Evolutionary conservation across 768 basidiomycete species (phyloP).

Genomic region (Lyophyllum shimeji): DNA sequence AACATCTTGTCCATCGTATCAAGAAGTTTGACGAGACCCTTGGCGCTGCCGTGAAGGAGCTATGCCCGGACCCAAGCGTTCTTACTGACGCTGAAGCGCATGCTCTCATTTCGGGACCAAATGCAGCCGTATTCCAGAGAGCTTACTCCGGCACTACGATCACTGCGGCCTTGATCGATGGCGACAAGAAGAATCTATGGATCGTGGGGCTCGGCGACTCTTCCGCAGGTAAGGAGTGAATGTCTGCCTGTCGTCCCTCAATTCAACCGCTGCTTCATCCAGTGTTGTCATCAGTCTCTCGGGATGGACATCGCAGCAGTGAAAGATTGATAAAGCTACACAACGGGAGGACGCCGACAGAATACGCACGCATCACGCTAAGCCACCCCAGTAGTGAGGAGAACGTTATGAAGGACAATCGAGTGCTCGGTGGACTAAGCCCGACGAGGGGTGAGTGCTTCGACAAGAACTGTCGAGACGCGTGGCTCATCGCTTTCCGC

Average conservation of each 20-base stretch:
- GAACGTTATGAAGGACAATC: not conserved
- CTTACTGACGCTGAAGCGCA: not conserved
- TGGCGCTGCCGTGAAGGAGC: not conserved
- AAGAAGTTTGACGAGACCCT: not conserved
- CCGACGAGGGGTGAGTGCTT: not conserved
- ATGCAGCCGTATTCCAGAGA: not conserved
- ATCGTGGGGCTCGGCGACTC: constrained; percentile 4
- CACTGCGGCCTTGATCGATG: constrained; percentile 1
- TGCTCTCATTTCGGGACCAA: not conserved
- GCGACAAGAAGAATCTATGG: not conserved
- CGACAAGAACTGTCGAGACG: not conserved
- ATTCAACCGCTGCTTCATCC: not conserved
- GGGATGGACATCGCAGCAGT: not conserved
- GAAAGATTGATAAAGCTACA: not conserved
- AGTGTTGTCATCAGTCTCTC: not conserved
- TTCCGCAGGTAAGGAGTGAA: not conserved
- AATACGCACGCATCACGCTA: not conserved
- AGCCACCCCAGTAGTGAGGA: not conserved
- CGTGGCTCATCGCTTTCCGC: not conserved
- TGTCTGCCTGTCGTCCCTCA: not conserved
- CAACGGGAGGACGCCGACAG: not conserved
- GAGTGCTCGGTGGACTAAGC: not conserved
- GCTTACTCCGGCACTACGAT: not conserved
- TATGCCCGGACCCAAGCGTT: not conserved
- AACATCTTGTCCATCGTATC: not conserved